Percentiles rank a stretch among this genome's conserved stretches.
Conservation (phyloP, 306 rosid genomes). For the Cyclanthera cordifolia region DNA sequence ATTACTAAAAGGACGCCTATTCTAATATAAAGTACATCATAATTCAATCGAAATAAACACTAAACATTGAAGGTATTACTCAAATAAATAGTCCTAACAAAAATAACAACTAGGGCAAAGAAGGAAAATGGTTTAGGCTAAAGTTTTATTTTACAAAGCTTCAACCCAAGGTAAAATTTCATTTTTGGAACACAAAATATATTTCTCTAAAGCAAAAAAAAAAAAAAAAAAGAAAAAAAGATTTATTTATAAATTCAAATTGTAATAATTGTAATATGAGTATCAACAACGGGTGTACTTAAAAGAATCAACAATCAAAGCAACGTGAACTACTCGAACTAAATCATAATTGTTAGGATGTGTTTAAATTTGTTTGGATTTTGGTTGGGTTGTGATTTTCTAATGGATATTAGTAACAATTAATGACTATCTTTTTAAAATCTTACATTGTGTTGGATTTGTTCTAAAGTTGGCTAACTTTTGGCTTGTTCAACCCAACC, state of each 20-base stretch:
- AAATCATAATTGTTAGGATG: no score
- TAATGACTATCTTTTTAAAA: no score
- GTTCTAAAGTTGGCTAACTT: no score
- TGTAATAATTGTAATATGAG: slow-evolving; percentile 11
- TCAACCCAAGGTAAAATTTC: neutral
- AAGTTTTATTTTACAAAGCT: neutral
- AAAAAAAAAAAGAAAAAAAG: no score
- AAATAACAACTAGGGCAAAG: neutral
- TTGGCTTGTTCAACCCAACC: no score
- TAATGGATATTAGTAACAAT: no score
- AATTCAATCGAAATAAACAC: neutral
- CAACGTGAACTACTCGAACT: no score
- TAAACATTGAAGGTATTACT: neutral
- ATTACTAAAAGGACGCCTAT: neutral
- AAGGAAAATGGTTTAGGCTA: neutral
- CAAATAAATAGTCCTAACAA: neutral
- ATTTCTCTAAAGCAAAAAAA: neutral
- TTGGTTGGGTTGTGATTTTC: no score
- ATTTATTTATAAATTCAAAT: neutral
- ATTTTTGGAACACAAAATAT: neutral
- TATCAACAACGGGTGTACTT: no score
- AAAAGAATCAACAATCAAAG: no score
- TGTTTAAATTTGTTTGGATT: no score
- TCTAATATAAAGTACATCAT: neutral
- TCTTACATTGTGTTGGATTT: no score